Evolutionary conservation across 441 rosid genomes (phyloP).

Genomic region (Adansonia grandidieri): DNA sequence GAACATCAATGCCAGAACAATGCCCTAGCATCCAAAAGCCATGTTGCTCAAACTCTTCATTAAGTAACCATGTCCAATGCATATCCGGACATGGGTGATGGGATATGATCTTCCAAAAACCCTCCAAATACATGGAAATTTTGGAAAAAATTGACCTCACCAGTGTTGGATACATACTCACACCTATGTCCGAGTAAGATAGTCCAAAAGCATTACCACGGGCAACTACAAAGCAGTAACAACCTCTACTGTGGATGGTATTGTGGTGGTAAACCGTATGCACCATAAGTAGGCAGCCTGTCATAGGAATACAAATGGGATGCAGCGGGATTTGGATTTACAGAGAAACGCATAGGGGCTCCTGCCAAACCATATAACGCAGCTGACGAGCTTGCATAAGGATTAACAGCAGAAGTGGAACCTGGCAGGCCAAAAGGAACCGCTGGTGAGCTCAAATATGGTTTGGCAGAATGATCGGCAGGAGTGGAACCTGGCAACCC

Average conservation of each 20-base stretch:
- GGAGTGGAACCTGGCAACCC: conserved; percentile 42
- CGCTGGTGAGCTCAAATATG: conserved; percentile 7
- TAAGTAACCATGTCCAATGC: too few species aligned
- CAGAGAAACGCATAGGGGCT: conserved; percentile 37
- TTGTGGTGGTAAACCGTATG: conserved; percentile 52
- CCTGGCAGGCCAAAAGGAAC: conserved; percentile 41
- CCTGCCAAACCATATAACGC: conserved; percentile 49
- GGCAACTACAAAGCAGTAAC: background rate
- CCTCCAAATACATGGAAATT: too few species aligned
- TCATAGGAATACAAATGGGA: conserved; percentile 43
- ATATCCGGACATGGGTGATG: too few species aligned
- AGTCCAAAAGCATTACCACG: too few species aligned
- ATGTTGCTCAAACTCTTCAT: too few species aligned
- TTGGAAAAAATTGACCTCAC: too few species aligned
- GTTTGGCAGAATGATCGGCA: background rate
- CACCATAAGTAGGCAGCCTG: conserved; percentile 48
- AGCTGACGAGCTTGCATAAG: conserved; percentile 50
- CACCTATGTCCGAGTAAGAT: too few species aligned
- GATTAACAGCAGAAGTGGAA: conserved; percentile 36
- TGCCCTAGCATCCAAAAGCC: conserved; percentile 11
- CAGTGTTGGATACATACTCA: too few species aligned
- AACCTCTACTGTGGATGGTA: conserved; percentile 50
- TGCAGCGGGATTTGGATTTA: conserved; percentile 39
- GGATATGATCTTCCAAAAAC: too few species aligned
- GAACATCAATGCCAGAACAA: conserved; percentile 10